phyloP scores from a whole-genome alignment of 208 protist genomes.

The Leishmania gerbilli region DNA sequence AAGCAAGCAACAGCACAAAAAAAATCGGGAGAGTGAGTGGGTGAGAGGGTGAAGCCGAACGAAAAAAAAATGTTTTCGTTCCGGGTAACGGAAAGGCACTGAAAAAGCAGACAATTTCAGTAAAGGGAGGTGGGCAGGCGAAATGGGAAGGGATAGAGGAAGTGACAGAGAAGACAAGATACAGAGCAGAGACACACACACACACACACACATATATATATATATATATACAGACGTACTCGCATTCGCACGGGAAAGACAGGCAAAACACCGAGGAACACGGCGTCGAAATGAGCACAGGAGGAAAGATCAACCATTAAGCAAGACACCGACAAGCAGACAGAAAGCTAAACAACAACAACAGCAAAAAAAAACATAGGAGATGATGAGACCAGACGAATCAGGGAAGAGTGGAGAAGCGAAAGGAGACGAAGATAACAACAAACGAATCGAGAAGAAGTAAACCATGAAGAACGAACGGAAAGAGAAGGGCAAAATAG shows the following conservation, averaged over 20 bases:
- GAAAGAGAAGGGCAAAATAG: neutral
- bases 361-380: neutral
- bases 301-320: neutral
- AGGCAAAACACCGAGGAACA: neutral
- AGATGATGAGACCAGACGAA: neutral
- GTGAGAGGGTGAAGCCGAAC: neutral
- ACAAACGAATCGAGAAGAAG: conserved; percentile 2
- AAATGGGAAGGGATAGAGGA: no score
- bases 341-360: neutral
- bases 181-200: neutral
- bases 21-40: neutral
- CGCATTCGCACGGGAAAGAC: neutral
- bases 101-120: neutral
- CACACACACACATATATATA: no score
- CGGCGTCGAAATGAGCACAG: neutral
- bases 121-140: neutral
- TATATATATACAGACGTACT: neutral
- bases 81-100: neutral
- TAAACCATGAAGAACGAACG: neutral
- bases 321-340: neutral
- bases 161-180: neutral
- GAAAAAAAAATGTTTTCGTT: no score
- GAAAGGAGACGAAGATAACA: neutral
- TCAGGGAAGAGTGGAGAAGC: neutral
- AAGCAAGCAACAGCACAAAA: neutral